Evolutionary conservation across 139 green algal species (phyloP).

Genomic region (Gonium pectorale): DNA sequence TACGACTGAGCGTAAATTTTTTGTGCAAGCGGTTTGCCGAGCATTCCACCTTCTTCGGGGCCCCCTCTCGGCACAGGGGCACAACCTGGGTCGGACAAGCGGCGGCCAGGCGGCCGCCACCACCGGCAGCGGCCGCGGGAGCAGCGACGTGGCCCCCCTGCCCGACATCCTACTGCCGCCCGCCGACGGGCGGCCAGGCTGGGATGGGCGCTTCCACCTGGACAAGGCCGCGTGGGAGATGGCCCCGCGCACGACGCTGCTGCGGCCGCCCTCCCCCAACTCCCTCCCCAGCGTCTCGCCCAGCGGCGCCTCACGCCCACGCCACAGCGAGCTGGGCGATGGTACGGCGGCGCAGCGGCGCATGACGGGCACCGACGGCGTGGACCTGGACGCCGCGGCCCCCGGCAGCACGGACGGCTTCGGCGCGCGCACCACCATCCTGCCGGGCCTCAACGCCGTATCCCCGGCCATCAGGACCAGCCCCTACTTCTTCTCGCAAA

Average conservation of each 20-base stretch:
- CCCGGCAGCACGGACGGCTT: not conserved
- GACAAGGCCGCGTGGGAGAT: not conserved
- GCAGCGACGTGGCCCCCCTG: not conserved
- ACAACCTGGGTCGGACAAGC: not conserved
- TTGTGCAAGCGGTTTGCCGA: not conserved
- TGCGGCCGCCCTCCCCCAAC: conserved; percentile 20
- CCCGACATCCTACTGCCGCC: not conserved
- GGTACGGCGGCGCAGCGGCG: not conserved
- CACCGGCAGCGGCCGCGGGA: not conserved
- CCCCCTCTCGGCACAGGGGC: not conserved
- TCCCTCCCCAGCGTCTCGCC: not conserved
- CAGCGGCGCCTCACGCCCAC: no score
- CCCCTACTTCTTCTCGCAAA: not conserved
- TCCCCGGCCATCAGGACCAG: not conserved
- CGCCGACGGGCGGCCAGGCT: conserved; percentile 11
- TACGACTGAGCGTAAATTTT: no score
- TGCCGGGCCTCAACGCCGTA: conserved; percentile 4
- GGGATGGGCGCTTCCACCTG: conserved; percentile 6
- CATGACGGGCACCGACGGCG: not conserved
- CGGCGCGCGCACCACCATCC: not conserved
- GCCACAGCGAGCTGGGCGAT: not conserved
- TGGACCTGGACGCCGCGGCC: not conserved
- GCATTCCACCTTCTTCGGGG: not conserved
- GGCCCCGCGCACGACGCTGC: conserved; percentile 10
- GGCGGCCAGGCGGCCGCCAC: not conserved